These are phyloP conservation scores for Echeveria elegans DNA, from an alignment of 164 flowering plant species.

Conservation along the genomic window DNA sequence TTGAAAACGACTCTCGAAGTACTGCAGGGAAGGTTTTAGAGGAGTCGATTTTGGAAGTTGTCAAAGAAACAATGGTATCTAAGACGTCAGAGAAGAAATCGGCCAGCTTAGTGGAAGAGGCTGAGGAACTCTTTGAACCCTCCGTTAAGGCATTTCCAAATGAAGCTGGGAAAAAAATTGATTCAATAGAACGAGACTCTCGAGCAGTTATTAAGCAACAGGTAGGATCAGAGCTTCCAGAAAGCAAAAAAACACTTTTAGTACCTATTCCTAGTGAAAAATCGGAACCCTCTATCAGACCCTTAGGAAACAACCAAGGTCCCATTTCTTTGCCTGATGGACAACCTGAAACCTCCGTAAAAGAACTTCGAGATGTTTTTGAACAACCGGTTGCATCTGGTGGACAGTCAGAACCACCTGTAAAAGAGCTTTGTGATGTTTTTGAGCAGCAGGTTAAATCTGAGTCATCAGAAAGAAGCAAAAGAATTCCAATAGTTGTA, in stretches of 20 bases:
- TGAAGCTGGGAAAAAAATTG: background rate
- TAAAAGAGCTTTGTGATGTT: background rate
- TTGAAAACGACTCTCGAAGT: slow-evolving; percentile 23
- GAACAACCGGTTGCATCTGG: background rate
- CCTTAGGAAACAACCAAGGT: background rate
- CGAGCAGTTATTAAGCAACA: background rate
- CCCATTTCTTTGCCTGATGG: background rate
- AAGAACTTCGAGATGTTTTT: background rate
- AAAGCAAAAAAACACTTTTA: background rate
- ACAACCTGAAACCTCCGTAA: background rate
- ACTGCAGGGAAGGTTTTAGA: slow-evolving; percentile 15
- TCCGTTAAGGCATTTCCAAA: background rate
- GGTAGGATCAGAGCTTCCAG: background rate
- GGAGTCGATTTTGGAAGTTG: slow-evolving; percentile 19
- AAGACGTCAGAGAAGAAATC: slow-evolving; percentile 17
- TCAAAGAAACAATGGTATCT: slow-evolving; percentile 17
- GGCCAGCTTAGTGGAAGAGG: background rate
- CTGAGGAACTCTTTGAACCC: background rate
- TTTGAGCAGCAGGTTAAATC: slow-evolving; percentile 2
- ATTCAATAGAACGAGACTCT: background rate
- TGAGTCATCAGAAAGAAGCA: slow-evolving; percentile 1
- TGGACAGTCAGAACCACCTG: background rate
- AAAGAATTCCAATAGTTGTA: slow-evolving; percentile 12
- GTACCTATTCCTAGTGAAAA: background rate
- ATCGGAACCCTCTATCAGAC: background rate